Evolutionary conservation across 164 flowering plant species (phyloP), one percentile per base, ranked within the genome.

Genomic region (Piper longum): DNA sequence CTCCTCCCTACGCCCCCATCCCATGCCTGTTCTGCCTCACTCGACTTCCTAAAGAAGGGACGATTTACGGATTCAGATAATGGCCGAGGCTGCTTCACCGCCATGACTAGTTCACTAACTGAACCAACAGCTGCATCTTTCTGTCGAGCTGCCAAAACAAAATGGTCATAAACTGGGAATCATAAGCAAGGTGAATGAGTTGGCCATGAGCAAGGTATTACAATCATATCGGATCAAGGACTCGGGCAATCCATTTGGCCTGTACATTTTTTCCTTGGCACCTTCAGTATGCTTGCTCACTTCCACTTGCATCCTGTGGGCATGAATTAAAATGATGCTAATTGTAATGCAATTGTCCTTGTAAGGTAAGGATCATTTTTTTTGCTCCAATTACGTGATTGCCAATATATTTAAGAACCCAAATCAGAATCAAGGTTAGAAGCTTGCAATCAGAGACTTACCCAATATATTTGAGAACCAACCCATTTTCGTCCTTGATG

Each of bases 261-360:
- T 85, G 58, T 82, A 43, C 80, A 59, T 74, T 79, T 83, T 93
- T 11, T 90, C 97, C 76, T 87, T 93, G 45, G 72, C 45, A 57
- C 99, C 99, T 69, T 93, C 99, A 0, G 99, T 93, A 56, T 90
- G 95, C 82, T 88, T 93, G 83, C 99, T 93, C 57, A 93, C 99
- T 78, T 90, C 99, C 73, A 93, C 96, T 78, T 77, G 97, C 99
- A 93, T 93, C 66, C 99, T 93, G 86, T 69, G 65, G 55, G 41
- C 62, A 43, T 6, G 60, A 64, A 56, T 9, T 6, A 0, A 57
- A 57, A 17, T 57, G 1, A 57, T 5, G 59, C 17, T 2, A 17
- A 5, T 17, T 48, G 52, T 9, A 9, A 48, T 14, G 36, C 36
- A 26, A 26, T 26, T 26, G 36, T 26, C 36, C 2, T 26, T 26